Evolutionary conservation across 2,329 filamentous ascomycete species (phyloP).

Genomic region (Pestalotiopsis sp.): DNA sequence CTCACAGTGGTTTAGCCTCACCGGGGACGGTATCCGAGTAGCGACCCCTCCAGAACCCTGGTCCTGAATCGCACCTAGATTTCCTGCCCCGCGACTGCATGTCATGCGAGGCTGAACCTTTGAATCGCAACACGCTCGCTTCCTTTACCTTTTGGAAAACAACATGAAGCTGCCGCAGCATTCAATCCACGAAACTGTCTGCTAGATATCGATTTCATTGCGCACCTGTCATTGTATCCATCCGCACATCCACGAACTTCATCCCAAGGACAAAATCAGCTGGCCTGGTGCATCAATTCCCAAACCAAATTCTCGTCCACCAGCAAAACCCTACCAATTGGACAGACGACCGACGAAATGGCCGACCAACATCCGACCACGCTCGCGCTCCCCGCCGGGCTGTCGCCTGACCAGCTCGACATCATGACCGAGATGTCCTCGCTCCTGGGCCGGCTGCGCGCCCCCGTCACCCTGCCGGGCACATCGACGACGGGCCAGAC

Average conservation of each 20-base stretch:
- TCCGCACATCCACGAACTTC: too few species aligned
- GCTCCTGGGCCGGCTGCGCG: slow-evolving; percentile 74
- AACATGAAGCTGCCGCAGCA: too few species aligned
- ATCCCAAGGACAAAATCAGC: too few species aligned
- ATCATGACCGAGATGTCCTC: slow-evolving; percentile 79
- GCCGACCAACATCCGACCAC: slow-evolving; percentile 25
- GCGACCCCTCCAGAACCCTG: not conserved
- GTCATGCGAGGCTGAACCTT: not conserved
- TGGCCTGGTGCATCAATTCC: too few species aligned
- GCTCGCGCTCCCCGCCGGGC: slow-evolving; percentile 60
- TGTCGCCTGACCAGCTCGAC: slow-evolving; percentile 83
- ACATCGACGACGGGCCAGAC: slow-evolving; percentile 33
- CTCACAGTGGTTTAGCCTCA: not conserved
- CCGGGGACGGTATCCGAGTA: not conserved
- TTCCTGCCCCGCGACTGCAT: not conserved
- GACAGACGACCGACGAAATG: not conserved
- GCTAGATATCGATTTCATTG: too few species aligned
- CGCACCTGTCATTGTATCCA: too few species aligned
- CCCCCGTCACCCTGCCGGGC: slow-evolving; percentile 37
- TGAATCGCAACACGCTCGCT: not conserved
- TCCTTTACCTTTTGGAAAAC: too few species aligned
- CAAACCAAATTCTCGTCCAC: not conserved
- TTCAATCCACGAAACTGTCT: too few species aligned
- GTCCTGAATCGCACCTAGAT: not conserved
- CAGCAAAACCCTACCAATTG: not conserved